These are phyloP conservation scores for Fusarium keratoplasticum DNA, from an alignment of 2,329 filamentous ascomycete species.

Conservation along the genomic window DNA sequence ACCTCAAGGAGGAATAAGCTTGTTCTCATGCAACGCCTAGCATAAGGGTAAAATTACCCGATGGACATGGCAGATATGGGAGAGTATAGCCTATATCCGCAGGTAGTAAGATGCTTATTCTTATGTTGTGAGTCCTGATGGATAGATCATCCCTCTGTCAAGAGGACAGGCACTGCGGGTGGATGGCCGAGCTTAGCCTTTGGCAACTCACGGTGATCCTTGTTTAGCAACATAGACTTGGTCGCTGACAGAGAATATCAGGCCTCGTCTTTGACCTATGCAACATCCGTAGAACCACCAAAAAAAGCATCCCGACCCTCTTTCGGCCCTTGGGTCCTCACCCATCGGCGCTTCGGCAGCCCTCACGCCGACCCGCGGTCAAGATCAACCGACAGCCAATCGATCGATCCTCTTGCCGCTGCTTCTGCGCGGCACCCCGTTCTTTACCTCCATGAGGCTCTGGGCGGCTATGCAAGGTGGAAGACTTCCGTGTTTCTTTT, in stretches of 20 bases:
- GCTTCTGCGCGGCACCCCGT: neutral
- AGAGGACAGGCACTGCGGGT: neutral
- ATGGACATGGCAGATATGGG: neutral
- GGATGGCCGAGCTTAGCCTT: neutral
- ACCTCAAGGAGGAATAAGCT: neutral
- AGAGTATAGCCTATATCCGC: neutral
- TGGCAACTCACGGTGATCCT: neutral
- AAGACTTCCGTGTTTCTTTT: neutral
- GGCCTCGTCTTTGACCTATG: neutral
- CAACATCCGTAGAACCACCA: neutral
- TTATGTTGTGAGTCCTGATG: neutral
- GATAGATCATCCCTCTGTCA: neutral
- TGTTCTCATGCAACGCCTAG: neutral
- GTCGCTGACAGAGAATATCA: neutral
- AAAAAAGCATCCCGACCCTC: neutral
- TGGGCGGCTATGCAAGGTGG: neutral
- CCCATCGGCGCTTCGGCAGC: slow-evolving; percentile 16
- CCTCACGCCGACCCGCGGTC: neutral
- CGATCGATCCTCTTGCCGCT: neutral
- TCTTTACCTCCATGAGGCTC: neutral
- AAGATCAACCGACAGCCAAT: neutral
- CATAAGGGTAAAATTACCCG: neutral
- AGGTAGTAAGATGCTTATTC: neutral
- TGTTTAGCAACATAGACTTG: neutral
- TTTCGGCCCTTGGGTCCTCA: neutral